Percentiles rank a stretch among this genome's conserved stretches.
Evolutionary conservation across 2,329 filamentous ascomycete species (phyloP).

Genomic region (Penicillium sp.): DNA sequence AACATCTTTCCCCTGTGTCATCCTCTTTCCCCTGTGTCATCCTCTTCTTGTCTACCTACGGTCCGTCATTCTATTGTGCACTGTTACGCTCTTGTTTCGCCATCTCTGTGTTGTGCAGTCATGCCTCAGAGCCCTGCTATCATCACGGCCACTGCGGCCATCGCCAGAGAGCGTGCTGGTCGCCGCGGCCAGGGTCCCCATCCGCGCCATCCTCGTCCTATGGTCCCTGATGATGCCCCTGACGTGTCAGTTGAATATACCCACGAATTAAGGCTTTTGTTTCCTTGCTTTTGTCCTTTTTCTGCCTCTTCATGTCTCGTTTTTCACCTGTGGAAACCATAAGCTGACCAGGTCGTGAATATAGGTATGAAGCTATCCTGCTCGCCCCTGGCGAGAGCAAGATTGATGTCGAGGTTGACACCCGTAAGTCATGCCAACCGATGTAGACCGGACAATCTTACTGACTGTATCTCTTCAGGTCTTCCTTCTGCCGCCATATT

Average conservation of each 20-base stretch:
- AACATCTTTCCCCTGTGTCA: not conserved
- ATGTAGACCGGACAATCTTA: not conserved
- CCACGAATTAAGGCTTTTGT: not conserved
- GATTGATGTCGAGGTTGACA: slow-evolving; percentile 82
- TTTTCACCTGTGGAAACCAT: not conserved
- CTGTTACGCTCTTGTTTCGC: not conserved
- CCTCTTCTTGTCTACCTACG: not conserved
- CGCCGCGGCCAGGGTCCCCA: slow-evolving; percentile 1
- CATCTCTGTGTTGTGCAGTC: not conserved
- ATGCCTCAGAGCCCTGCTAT: not conserved
- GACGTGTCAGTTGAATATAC: slow-evolving; percentile 20
- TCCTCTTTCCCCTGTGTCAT: not conserved
- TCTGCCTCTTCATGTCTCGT: not conserved
- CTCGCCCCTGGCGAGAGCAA: slow-evolving; percentile 89
- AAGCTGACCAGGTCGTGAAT: slow-evolving; percentile 5
- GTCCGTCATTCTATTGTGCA: not conserved
- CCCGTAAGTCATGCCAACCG: slow-evolving; percentile 62
- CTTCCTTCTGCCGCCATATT: slow-evolving; percentile 96
- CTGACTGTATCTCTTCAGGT: slow-evolving; percentile 52
- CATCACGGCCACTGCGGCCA: slow-evolving; percentile 12
- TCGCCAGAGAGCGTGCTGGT: slow-evolving; percentile 20
- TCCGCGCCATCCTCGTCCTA: slow-evolving; percentile 1
- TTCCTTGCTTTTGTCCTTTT: not conserved
- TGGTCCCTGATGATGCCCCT: slow-evolving; percentile 15
- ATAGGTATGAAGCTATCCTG: slow-evolving; percentile 90